A percentile compares a stretch with the other conserved stretches of the same genome.
Conservation (phyloP, 2,329 filamentous ascomycete species). For the Phaeosphaeriaceae sp. region DNA sequence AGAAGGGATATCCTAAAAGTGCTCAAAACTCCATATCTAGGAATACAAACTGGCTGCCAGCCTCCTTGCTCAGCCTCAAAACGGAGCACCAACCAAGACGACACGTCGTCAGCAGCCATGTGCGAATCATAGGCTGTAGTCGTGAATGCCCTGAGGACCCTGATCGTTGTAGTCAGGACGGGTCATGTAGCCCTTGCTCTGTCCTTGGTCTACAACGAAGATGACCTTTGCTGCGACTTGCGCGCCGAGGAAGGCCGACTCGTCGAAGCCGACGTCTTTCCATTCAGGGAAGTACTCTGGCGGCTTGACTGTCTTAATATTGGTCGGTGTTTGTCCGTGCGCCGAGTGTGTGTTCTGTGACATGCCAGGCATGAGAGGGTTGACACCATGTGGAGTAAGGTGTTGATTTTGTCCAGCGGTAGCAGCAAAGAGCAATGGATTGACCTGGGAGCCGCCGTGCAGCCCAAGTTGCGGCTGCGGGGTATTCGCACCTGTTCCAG, state of each 20-base stretch:
- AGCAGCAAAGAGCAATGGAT: constrained; percentile 89
- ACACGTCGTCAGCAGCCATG: background rate
- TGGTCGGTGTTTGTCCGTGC: constrained; percentile 79
- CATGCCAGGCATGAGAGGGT: constrained; percentile 37
- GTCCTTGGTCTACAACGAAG: constrained; percentile 72
- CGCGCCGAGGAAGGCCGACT: constrained; percentile 84
- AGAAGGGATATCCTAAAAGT: constrained; percentile 8
- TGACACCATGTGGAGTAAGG: constrained; percentile 51
- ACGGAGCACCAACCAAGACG: background rate
- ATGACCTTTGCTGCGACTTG: constrained; percentile 83
- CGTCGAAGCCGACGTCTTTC: constrained; percentile 78
- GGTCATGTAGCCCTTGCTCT: constrained; percentile 73
- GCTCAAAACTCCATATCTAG: constrained; percentile 11
- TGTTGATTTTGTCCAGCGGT: constrained; percentile 72
- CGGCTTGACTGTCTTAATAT: constrained; percentile 77
- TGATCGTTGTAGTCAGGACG: constrained; percentile 72
- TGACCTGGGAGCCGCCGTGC: constrained; percentile 68
- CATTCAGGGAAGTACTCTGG: constrained; percentile 91
- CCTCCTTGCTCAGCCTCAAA: background rate
- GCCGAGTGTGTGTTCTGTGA: constrained; percentile 64
- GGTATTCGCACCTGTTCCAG: constrained; percentile 89
- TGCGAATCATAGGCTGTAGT: constrained; percentile 49
- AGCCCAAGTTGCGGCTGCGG: constrained; percentile 68
- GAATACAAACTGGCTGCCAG: constrained; percentile 15
- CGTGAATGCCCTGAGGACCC: constrained; percentile 69